Percentiles rank a stretch among this genome's conserved stretches.
These are phyloP conservation scores for Pyrrhoderma noxium DNA, from an alignment of 1,284 basidiomycete species.

Conservation along the genomic window DNA sequence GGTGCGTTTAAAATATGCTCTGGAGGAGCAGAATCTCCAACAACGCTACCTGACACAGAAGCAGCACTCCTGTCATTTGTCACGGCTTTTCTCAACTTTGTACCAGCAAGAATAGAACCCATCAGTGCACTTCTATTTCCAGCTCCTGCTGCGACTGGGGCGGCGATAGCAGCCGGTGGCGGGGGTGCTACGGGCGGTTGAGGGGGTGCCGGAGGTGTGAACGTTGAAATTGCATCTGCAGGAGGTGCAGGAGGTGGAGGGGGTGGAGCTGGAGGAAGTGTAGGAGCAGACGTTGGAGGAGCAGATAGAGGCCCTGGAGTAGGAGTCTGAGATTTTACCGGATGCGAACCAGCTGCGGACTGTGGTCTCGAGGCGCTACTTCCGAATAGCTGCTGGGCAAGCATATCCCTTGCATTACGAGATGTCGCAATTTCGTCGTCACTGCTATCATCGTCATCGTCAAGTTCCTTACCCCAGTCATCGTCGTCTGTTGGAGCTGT, in stretches of 20 bases:
- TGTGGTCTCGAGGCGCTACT: slow-evolving; percentile 50
- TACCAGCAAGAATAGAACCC: slow-evolving; percentile 77
- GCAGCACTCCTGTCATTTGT: slow-evolving; percentile 82
- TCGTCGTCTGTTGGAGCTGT: slow-evolving; percentile 54
- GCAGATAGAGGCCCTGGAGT: slow-evolving; percentile 34
- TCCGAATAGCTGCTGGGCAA: slow-evolving; percentile 77
- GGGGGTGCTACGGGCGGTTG: slow-evolving; percentile 31
- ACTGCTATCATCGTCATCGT: slow-evolving; percentile 64
- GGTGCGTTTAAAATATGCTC: slow-evolving; percentile 53
- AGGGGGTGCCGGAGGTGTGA: slow-evolving; percentile 29
- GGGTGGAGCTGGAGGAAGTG: slow-evolving; percentile 28
- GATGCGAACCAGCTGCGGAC: slow-evolving; percentile 28
- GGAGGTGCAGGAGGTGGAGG: slow-evolving; percentile 29
- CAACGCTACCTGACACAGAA: slow-evolving; percentile 62
- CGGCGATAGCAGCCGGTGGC: slow-evolving; percentile 33
- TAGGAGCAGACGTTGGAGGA: slow-evolving; percentile 26
- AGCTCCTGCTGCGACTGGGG: slow-evolving; percentile 30
- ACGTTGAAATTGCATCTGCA: slow-evolving; percentile 24
- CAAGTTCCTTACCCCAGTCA: slow-evolving; percentile 84
- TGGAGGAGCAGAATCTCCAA: slow-evolving; percentile 74
- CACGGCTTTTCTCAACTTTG: slow-evolving; percentile 66
- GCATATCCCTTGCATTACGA: slow-evolving; percentile 57
- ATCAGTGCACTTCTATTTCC: slow-evolving; percentile 68
- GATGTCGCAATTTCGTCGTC: slow-evolving; percentile 72
- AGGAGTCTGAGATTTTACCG: slow-evolving; percentile 24